phyloP scores from a whole-genome alignment of 2,329 filamentous ascomycete species.

The Apiospora arundinis region DNA sequence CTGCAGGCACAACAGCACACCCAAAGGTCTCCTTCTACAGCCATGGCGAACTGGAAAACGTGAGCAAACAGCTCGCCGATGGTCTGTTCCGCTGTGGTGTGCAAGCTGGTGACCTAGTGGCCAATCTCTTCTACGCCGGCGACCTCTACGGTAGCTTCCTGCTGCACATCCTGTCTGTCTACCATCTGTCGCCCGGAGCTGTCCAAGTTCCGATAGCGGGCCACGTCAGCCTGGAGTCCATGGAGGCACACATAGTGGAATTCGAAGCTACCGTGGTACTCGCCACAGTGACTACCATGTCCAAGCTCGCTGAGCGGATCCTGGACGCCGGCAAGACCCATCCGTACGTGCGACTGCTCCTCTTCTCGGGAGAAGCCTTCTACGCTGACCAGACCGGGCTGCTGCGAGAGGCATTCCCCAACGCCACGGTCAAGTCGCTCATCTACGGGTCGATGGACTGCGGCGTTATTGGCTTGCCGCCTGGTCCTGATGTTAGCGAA shows the following conservation, averaged over 20 bases:
- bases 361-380: constrained; percentile 7
- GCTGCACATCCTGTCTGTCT: constrained; percentile 1
- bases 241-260: neutral
- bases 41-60: neutral
- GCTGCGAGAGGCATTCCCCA: neutral
- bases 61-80: neutral
- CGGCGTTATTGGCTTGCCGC: neutral
- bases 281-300: neutral
- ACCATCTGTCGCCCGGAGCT: neutral
- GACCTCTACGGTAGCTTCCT: constrained; percentile 4
- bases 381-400: neutral
- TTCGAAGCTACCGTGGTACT: neutral
- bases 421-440: neutral
- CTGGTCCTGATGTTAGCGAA: neutral
- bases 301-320: neutral
- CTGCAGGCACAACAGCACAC: neutral
- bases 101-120: neutral
- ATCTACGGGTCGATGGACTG: constrained; percentile 10
- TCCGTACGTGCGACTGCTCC: neutral
- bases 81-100: neutral
- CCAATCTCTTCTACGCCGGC: constrained; percentile 6
- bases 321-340: neutral
- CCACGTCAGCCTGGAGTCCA: neutral
- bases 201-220: neutral
- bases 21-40: constrained; percentile 13